A percentile compares a stretch with the other conserved stretches of the same genome.
These are phyloP conservation scores for Graphilbum ipis-grandicollis DNA, from an alignment of 2,329 filamentous ascomycete species.

Conservation along the genomic window DNA sequence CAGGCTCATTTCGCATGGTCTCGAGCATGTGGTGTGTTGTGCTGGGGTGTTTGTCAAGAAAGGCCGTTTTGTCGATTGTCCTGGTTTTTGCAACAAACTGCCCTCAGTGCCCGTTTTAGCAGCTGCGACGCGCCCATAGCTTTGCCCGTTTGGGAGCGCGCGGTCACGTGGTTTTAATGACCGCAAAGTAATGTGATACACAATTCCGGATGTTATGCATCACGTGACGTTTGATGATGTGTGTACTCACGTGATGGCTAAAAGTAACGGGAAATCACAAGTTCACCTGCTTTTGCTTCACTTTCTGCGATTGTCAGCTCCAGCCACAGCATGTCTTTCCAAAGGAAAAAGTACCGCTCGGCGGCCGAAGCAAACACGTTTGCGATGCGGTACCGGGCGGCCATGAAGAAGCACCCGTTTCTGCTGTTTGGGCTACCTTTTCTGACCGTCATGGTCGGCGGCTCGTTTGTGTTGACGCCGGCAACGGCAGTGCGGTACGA, in stretches of 20 bases:
- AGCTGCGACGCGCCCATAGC: too few species aligned
- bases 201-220: too few species aligned
- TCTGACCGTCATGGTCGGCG: conserved; percentile 72
- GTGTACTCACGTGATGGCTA: too few species aligned
- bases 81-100: too few species aligned
- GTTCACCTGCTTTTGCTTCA: neutral
- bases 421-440: conserved; percentile 89
- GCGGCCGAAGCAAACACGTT: conserved; percentile 49
- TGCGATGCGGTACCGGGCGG: conserved; percentile 58
- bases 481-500: conserved; percentile 91
- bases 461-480: conserved; percentile 86
- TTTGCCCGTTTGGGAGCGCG: too few species aligned
- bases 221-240: too few species aligned
- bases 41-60: too few species aligned
- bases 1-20: conserved; percentile 2
- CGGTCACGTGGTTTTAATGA: too few species aligned
- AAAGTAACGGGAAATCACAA: neutral
- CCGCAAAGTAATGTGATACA: too few species aligned
- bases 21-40: neutral
- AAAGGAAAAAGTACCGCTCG: conserved; percentile 52
- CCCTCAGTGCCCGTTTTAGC: too few species aligned
- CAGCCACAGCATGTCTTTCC: conserved; percentile 50
- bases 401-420: conserved; percentile 69
- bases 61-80: too few species aligned
- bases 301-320: too few species aligned